Evolutionary conservation across 2,329 filamentous ascomycete species (phyloP).

Genomic region (Xylaria arbuscula): DNA sequence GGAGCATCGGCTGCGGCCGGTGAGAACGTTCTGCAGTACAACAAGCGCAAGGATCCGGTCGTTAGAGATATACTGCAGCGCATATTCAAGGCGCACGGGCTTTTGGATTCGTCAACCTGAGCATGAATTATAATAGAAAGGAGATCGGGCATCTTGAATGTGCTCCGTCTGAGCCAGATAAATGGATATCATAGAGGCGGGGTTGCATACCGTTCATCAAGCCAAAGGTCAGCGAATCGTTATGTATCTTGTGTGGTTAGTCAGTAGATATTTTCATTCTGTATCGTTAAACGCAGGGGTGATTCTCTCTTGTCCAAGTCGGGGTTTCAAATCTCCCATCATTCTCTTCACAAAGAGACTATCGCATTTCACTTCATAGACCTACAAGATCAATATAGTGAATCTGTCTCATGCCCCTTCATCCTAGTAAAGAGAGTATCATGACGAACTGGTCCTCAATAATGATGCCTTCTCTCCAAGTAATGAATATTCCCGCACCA

Average conservation of each 20-base stretch:
- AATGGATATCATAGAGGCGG: background rate
- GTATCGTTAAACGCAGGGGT: background rate
- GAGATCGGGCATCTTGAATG: too few species aligned
- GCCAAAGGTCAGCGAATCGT: background rate
- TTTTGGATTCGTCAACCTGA: conserved; percentile 6
- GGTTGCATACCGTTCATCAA: too few species aligned
- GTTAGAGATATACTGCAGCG: conserved; percentile 31
- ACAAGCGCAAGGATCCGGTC: conserved; percentile 28
- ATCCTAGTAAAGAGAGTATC: too few species aligned
- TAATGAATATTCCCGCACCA: background rate
- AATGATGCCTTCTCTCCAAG: background rate
- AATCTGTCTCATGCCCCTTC: too few species aligned
- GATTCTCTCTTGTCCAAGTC: background rate
- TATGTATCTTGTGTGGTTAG: background rate
- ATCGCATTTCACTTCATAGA: background rate
- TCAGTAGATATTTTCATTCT: background rate
- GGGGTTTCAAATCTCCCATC: background rate
- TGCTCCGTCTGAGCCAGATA: background rate
- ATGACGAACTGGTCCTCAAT: background rate
- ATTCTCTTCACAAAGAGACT: background rate
- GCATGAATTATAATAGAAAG: too few species aligned
- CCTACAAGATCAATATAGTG: too few species aligned
- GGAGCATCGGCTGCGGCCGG: conserved; percentile 11
- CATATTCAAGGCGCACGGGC: conserved; percentile 36
- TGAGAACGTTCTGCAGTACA: conserved; percentile 26